A percentile compares a stretch with the other conserved stretches of the same genome.
phyloP scores from a whole-genome alignment of 2,329 filamentous ascomycete genomes.

The Paraconiothyrium sp. region DNA sequence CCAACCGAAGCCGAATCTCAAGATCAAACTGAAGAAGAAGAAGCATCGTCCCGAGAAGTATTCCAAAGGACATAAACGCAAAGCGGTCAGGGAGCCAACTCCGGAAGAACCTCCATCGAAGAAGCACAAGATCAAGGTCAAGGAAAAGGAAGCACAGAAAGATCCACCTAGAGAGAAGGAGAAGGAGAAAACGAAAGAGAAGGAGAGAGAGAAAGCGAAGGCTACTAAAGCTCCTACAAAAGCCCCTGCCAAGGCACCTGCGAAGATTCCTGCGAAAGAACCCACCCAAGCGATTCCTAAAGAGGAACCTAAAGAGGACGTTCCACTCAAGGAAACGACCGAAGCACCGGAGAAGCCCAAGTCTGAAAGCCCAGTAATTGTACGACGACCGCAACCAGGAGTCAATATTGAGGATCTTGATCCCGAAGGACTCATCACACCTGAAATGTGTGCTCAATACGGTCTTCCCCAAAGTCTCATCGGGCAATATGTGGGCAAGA shows the following conservation, averaged over 20 bases:
- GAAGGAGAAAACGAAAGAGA: constrained; percentile 18
- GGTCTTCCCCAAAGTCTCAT: constrained; percentile 47
- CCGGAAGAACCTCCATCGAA: constrained; percentile 41
- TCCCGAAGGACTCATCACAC: constrained; percentile 46
- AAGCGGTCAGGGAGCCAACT: constrained; percentile 32
- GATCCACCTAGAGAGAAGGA: constrained; percentile 31
- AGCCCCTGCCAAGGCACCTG: constrained; percentile 18
- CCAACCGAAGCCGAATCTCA: constrained; percentile 39
- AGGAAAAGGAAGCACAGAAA: constrained; percentile 32
- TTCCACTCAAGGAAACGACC: constrained; percentile 35
- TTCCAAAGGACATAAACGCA: constrained; percentile 39
- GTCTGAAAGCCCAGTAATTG: constrained; percentile 39
- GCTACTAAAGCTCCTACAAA: constrained; percentile 22
- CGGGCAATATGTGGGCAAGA: constrained; percentile 64
- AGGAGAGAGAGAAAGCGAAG: constrained; percentile 21
- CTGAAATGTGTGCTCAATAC: constrained; percentile 53
- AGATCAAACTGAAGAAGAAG: constrained; percentile 42
- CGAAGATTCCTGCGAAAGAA: constrained; percentile 34
- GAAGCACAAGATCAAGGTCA: constrained; percentile 42
- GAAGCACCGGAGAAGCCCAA: constrained; percentile 35
- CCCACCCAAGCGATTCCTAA: constrained; percentile 33
- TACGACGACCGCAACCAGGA: constrained; percentile 33
- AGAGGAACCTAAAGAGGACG: constrained; percentile 35
- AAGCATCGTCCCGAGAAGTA: constrained; percentile 29
- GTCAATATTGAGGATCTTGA: constrained; percentile 42